Evolutionary conservation across 495 filamentous ascomycete species (phyloP).

Genomic region (Venustampulla echinocandica): DNA sequence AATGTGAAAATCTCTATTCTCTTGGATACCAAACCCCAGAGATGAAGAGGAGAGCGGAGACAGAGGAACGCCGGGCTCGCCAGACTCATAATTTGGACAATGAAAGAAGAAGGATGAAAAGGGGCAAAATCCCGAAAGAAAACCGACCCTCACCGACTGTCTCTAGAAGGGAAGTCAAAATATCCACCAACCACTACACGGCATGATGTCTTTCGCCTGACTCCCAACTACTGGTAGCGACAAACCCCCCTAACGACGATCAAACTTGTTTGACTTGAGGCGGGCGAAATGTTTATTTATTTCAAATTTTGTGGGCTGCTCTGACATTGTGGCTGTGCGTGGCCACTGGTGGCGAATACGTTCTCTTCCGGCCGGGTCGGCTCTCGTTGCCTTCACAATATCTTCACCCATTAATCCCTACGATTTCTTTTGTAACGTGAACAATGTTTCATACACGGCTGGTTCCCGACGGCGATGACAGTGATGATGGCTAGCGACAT

Average conservation of each 20-base stretch:
- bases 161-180: conserved; percentile 1
- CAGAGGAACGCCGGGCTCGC: not conserved
- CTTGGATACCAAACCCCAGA: conserved; percentile 3
- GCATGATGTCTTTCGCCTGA: not conserved
- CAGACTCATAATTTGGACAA: not conserved
- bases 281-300: not conserved
- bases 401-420: not conserved
- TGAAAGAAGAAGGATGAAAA: conserved; percentile 13
- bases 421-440: not conserved
- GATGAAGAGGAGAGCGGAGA: conserved; percentile 4
- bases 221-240: not conserved
- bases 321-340: not conserved
- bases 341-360: not conserved
- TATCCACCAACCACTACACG: not conserved
- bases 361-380: too few species aligned
- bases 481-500: not conserved
- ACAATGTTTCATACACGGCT: not conserved
- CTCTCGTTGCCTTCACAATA: not conserved
- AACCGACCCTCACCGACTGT: too few species aligned
- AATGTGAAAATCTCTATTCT: conserved; percentile 2
- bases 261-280: not conserved
- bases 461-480: not conserved
- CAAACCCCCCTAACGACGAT: not conserved
- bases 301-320: not conserved
- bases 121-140: conserved; percentile 14